Conservation (phyloP, 371 early-diverging fungal species). For the Mucor circinelloides region DNA sequence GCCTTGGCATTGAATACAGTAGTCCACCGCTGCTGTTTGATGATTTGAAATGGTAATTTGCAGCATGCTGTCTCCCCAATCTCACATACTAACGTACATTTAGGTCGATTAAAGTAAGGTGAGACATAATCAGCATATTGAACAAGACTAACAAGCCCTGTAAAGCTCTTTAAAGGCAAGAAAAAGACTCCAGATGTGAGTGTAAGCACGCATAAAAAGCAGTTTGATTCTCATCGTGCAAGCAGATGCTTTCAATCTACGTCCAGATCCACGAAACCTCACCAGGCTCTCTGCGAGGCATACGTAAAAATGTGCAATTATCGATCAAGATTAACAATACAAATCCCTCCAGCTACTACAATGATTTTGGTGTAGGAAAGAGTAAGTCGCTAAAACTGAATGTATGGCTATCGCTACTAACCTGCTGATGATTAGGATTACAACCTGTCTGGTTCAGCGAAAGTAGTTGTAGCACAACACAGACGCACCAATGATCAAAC, state of each 20-base stretch:
- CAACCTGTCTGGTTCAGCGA: constrained; percentile 54
- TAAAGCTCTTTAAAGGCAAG: constrained; percentile 17
- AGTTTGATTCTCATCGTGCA: background rate
- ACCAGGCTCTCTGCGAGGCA: constrained; percentile 40
- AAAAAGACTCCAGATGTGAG: constrained; percentile 17
- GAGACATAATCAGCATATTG: background rate
- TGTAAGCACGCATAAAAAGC: background rate
- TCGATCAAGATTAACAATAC: constrained; percentile 55
- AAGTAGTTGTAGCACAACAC: constrained; percentile 18
- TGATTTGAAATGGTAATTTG: constrained; percentile 21
- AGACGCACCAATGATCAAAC: background rate
- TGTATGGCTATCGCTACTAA: background rate
- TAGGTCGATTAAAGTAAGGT: constrained; percentile 22
- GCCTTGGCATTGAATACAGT: constrained; percentile 19
- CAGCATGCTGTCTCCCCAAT: background rate
- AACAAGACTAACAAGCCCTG: background rate
- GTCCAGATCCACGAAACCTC: constrained; percentile 57
- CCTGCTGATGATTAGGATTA: constrained; percentile 9
- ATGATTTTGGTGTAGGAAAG: constrained; percentile 48
- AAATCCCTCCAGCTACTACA: constrained; percentile 44
- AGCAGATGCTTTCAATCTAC: constrained; percentile 51
- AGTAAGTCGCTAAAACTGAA: background rate
- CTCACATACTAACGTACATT: background rate
- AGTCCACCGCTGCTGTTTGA: constrained; percentile 22
- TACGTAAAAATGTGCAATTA: constrained; percentile 50